Conservation (phyloP, 2,329 filamentous ascomycete species). For the Talaromyces pinophilus region DNA sequence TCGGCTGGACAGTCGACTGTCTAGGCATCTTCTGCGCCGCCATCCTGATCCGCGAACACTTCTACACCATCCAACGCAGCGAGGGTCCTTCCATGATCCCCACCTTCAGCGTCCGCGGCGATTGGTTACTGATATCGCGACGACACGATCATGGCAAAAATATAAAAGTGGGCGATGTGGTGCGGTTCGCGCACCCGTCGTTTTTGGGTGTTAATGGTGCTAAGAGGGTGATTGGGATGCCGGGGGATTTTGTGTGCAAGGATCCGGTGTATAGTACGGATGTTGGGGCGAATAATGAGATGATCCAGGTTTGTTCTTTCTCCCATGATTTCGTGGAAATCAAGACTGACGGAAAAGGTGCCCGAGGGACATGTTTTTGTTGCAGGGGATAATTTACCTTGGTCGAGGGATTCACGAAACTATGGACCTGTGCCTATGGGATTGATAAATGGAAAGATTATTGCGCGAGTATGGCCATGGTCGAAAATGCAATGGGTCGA, state of each 20-base stretch:
- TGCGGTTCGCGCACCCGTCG: constrained; percentile 75
- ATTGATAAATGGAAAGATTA: constrained; percentile 78
- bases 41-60: constrained; percentile 55
- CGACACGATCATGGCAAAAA: constrained; percentile 68
- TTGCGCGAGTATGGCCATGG: constrained; percentile 53
- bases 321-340: background rate
- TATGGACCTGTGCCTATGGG: constrained; percentile 86
- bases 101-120: constrained; percentile 68
- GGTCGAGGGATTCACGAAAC: constrained; percentile 80
- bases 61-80: constrained; percentile 61
- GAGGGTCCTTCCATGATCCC: constrained; percentile 86
- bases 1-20: constrained; percentile 35
- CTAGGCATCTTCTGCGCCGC: constrained; percentile 40
- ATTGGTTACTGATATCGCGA: constrained; percentile 69
- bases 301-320: constrained; percentile 52
- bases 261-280: constrained; percentile 41
- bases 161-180: constrained; percentile 76
- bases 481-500: constrained; percentile 39
- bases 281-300: constrained; percentile 38
- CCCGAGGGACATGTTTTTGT: constrained; percentile 92
- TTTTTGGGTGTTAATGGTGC: constrained; percentile 62
- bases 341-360: constrained; percentile 57
- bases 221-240: constrained; percentile 78
- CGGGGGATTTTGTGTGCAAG: constrained; percentile 58
- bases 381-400: constrained; percentile 80